Conservation (phyloP, 306 rosid species). For the Medicago truncatula region DNA sequence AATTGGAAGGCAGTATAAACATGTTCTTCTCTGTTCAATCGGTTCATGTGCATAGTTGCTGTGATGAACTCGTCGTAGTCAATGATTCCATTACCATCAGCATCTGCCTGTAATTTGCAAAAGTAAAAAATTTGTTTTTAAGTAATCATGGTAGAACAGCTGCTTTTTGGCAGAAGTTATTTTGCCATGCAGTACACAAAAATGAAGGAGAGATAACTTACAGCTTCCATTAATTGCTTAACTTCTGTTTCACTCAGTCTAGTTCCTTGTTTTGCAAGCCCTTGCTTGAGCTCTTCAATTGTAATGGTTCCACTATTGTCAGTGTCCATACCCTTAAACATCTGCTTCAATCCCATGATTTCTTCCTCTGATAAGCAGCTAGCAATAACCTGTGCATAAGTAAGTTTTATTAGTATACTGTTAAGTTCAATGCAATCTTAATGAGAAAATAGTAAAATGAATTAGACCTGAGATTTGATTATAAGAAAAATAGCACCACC, state of each 20-base stretch:
- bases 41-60: constrained; percentile 95
- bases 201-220: constrained; percentile 41
- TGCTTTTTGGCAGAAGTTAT: neutral
- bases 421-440: neutral
- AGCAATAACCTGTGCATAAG: constrained; percentile 72
- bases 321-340: constrained; percentile 88
- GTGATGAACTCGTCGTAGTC: constrained; percentile 97
- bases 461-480: neutral
- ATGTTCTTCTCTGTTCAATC: constrained; percentile 94
- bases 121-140: neutral
- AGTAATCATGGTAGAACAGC: constrained; percentile 1
- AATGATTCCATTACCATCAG: constrained; percentile 95
- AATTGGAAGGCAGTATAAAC: constrained; percentile 96
- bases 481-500: neutral
- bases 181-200: neutral
- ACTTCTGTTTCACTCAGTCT: constrained; percentile 83
- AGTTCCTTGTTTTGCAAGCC: constrained; percentile 95
- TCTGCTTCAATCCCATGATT: constrained; percentile 94
- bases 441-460: too few relatives aligned
- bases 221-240: constrained; percentile 93
- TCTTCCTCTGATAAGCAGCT: constrained; percentile 98
- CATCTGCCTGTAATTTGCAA: constrained; percentile 76
- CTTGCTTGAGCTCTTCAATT: constrained; percentile 95
- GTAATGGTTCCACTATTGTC: constrained; percentile 98
- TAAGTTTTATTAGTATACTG: constrained; percentile 6